These are phyloP conservation scores for Aspergillus sp. DNA, from an alignment of 2,329 filamentous ascomycete genomes.

Conservation along the genomic window DNA sequence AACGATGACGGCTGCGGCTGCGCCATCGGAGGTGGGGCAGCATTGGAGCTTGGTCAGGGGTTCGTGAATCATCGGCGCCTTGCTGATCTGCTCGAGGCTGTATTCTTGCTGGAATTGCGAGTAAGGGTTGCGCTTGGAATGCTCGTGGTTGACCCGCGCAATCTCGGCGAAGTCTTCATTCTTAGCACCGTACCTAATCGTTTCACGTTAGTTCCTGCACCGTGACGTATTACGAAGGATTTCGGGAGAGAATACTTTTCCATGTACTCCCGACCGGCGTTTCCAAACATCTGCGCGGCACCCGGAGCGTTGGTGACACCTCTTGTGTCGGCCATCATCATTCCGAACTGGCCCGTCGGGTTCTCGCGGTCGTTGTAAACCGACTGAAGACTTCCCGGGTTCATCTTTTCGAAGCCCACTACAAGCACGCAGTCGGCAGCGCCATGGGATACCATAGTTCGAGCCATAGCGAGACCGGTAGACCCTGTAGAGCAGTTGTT, in stretches of 20 bases:
- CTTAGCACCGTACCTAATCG: constrained; percentile 71
- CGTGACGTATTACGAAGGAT: not conserved
- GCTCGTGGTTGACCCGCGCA: constrained; percentile 85
- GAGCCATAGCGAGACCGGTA: constrained; percentile 80
- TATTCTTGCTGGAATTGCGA: constrained; percentile 97
- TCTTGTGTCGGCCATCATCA: constrained; percentile 80
- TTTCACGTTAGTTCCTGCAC: not conserved
- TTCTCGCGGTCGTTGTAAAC: constrained; percentile 84
- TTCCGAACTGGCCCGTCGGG: constrained; percentile 68
- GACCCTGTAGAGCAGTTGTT: constrained; percentile 98
- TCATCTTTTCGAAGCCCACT: constrained; percentile 98
- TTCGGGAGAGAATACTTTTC: constrained; percentile 64
- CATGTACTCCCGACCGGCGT: constrained; percentile 91
- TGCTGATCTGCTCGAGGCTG: constrained; percentile 76
- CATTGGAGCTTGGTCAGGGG: constrained; percentile 98
- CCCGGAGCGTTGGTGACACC: constrained; percentile 80
- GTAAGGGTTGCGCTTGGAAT: constrained; percentile 91
- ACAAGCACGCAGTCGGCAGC: constrained; percentile 86
- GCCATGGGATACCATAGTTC: constrained; percentile 75
- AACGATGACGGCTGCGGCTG: constrained; percentile 83
- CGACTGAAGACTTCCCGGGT: constrained; percentile 77
- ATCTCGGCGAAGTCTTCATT: constrained; percentile 91
- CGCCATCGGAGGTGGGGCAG: constrained; percentile 93
- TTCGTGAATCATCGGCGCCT: constrained; percentile 73
- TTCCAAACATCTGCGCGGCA: constrained; percentile 92